Percentiles rank a stretch among this genome's conserved stretches.
phyloP scores from a whole-genome alignment of 495 filamentous ascomycete genomes.

The Darksidea phi region DNA sequence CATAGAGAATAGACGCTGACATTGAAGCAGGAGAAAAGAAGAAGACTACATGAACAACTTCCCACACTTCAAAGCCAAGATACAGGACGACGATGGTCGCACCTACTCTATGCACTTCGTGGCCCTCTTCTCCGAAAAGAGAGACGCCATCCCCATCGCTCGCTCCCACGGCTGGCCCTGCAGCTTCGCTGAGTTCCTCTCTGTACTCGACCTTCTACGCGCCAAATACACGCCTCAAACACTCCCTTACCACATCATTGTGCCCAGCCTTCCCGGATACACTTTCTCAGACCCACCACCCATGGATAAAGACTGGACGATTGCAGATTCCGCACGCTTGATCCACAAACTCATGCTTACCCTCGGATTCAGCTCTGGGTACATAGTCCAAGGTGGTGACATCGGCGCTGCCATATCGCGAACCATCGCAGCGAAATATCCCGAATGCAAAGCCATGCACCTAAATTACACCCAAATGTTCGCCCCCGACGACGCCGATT shows the following conservation, averaged over 20 bases:
- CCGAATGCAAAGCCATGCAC: constrained; percentile 46
- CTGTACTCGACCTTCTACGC: constrained; percentile 47
- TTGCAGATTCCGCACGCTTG: constrained; percentile 48
- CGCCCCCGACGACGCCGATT: not conserved
- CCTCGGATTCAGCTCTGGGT: constrained; percentile 56
- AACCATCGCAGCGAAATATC: constrained; percentile 45
- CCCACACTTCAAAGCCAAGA: constrained; percentile 57
- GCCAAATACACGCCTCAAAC: constrained; percentile 55
- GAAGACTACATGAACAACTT: constrained; percentile 61
- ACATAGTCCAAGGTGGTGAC: constrained; percentile 68
- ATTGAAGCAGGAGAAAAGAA: constrained; percentile 28
- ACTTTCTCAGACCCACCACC: constrained; percentile 52
- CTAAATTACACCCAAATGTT: constrained; percentile 13
- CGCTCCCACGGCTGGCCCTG: constrained; percentile 64
- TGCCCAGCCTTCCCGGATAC: constrained; percentile 65
- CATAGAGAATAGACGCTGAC: not conserved
- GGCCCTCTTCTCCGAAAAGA: constrained; percentile 58
- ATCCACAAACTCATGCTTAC: constrained; percentile 59
- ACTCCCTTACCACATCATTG: constrained; percentile 65
- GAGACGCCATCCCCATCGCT: constrained; percentile 60
- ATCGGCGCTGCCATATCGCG: constrained; percentile 56
- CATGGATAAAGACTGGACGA: constrained; percentile 50
- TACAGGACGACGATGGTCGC: constrained; percentile 41
- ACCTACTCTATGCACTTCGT: constrained; percentile 58
- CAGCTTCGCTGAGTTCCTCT: constrained; percentile 52